These are phyloP conservation scores for Annona cherimola DNA, from an alignment of 164 flowering plant genomes.

Conservation along the genomic window DNA sequence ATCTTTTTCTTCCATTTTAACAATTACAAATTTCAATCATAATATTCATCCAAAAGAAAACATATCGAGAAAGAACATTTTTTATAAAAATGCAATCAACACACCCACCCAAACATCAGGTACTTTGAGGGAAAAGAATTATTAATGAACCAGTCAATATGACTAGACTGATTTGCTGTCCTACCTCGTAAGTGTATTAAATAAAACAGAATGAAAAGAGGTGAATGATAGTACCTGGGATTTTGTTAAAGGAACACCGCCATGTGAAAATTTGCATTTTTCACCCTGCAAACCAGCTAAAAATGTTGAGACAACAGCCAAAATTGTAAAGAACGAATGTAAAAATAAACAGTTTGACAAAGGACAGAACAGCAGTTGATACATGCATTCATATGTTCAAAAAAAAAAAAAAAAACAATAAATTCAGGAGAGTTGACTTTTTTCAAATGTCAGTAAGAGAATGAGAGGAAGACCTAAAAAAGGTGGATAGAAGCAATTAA, in stretches of 20 bases:
- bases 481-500: no score
- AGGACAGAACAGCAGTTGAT: background rate
- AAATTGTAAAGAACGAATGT: background rate
- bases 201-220: background rate
- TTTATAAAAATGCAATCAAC: no score
- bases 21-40: no score
- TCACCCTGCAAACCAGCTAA: constrained; percentile 9
- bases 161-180: background rate
- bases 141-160: background rate
- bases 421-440: no score
- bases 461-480: no score
- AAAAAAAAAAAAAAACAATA: no score
- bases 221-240: constrained; percentile 11
- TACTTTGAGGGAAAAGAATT: background rate
- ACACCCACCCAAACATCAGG: background rate
- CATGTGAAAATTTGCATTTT: constrained; percentile 19
- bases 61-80: background rate
- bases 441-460: no score
- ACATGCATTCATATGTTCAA: no score
- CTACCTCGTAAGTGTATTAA: background rate
- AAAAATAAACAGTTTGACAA: background rate
- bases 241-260: constrained; percentile 14
- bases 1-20: no score
- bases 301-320: background rate
- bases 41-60: no score